Base-by-base conservation (phyloP, 1,284 basidiomycete genomes). In the Ceratobasidium sp. region DNA sequence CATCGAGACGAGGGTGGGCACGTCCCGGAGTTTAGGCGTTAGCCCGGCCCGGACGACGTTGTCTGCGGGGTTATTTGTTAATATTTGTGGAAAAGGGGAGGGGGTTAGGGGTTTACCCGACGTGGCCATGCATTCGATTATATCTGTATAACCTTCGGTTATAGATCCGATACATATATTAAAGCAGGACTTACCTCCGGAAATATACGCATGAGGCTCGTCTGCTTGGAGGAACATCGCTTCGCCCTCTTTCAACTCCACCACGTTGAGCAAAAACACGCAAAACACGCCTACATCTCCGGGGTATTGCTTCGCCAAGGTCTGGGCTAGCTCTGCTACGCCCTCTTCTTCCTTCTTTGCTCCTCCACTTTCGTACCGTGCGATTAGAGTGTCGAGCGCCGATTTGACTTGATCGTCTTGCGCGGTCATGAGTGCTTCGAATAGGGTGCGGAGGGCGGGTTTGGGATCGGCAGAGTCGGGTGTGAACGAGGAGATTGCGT, bases 11-110 rank as follows among this genome's bases (percentile, higher is more conserved):
- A 99, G 91, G 81, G 97, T 98, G 2, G 93, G 91, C 26, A 98
- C 92, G 84, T 99, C 98, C 79, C 97, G 92, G 28, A 95, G 89
- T 86, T 99, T 99, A 13, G 98, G 97, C 0, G 98, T 99, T 58
- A 99, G 91, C 23, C 98, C 98, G 1, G 98, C 98, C 66, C 98
- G 94, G 78, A 99, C 98, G 84, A 99, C 98, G 85, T 99, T 99
- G 87, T 99, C 97, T 78, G 79, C 5, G 33, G 13, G 18, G 44
- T 28, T 63, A 15, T 63, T 63, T 42, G 60, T 58, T 53, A 61
- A 66, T 46, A 56, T 58, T 49, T 33, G 67, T 42, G 20, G 60
- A 49, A 9, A 15, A 13, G 13, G 12, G 23, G n/a, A 15, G 20
- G 44, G 28, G n/a, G n/a, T n/a, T 10, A 7, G 44, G 7, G 60